Conservation (phyloP, 1,284 basidiomycete species). For the Cryptococcus wingfieldii region DNA sequence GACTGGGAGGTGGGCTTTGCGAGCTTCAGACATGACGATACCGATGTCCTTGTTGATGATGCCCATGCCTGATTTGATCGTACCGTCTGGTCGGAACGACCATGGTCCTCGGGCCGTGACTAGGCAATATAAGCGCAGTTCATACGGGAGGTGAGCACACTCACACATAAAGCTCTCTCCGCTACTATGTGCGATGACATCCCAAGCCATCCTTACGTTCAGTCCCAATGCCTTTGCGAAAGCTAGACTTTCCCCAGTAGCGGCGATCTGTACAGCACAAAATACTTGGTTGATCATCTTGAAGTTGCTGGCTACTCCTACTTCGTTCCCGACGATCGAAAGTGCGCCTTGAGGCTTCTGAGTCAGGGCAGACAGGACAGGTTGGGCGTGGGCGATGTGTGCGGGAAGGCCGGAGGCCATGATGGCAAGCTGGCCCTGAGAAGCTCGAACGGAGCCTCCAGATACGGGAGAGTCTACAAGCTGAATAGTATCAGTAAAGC, state of each 20-base stretch:
- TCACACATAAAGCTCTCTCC: constrained; percentile 48
- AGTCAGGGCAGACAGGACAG: constrained; percentile 38
- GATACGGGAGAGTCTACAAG: constrained; percentile 48
- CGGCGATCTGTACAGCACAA: constrained; percentile 35
- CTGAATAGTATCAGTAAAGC: constrained; percentile 1
- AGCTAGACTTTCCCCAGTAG: constrained; percentile 39
- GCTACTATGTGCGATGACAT: constrained; percentile 34
- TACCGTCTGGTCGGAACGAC: constrained; percentile 32
- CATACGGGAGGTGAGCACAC: neutral
- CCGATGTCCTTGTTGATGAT: constrained; percentile 43
- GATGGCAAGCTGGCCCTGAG: constrained; percentile 42
- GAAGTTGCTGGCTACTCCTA: constrained; percentile 37
- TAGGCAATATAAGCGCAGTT: neutral
- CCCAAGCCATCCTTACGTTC: constrained; percentile 38
- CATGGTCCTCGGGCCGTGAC: constrained; percentile 25
- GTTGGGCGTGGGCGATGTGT: constrained; percentile 25
- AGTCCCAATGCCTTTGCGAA: constrained; percentile 42
- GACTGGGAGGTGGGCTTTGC: constrained; percentile 26
- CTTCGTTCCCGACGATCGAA: constrained; percentile 28
- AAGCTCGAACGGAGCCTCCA: constrained; percentile 44
- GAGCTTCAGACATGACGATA: constrained; percentile 42
- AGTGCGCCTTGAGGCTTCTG: constrained; percentile 28
- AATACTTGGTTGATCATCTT: constrained; percentile 46
- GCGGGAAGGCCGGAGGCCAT: constrained; percentile 40
- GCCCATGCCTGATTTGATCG: constrained; percentile 41